Base-by-base conservation (phyloP, 805 yeast species). In the Deakozyma indianensis region DNA sequence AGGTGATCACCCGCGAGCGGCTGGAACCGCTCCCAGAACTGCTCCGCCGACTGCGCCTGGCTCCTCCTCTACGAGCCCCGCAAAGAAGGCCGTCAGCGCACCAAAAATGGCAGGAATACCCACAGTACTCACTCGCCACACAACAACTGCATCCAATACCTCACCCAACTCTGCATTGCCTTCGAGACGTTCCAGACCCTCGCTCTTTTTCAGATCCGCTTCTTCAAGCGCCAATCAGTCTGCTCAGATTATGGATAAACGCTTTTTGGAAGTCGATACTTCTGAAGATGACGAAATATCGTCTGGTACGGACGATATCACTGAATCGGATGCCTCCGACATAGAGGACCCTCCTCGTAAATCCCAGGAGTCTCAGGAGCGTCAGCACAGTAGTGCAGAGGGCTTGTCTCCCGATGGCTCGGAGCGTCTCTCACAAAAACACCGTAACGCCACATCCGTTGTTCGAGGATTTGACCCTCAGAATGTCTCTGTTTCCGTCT, bases 221-320 rank as follows among this genome's bases (percentile, higher is more conserved):
- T 9, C 38, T 5, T 5, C 20, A 5, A 32, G 5, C 5, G 20
- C 52, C 53, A 25, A 25, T 14, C 28, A 25, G 28, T 25, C 28
- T 7, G 14, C 7, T 9, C n/a, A 44, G 38, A 9, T 47, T 47
- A 16, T 47, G 48, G 42, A 51, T 49, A 21, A 51, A 47, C 4
- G 48, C 14, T 16, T 29, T 20, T 25, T 43, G 47, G 48, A 21
- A 35, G 41, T 22, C 22, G 25, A 28, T 43, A 20, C 43, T 42
- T 32, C 22, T 22, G 24, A 35, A 40, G 41, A 44, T 41, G 38
- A 11, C 18, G 4, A 14, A 20, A n/a, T 3, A 5, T 21, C 28
- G 3, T 4, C 28, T 22, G 43, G 23, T 29, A 41, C 27, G 20
- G 32, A n/a, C 7, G 29, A 41, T 27, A 14, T 4, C 20, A 7